Evolutionary conservation across 164 flowering plant genomes (phyloP), one percentile per base, ranked within the genome.

Genomic region (Malania oleifera): DNA sequence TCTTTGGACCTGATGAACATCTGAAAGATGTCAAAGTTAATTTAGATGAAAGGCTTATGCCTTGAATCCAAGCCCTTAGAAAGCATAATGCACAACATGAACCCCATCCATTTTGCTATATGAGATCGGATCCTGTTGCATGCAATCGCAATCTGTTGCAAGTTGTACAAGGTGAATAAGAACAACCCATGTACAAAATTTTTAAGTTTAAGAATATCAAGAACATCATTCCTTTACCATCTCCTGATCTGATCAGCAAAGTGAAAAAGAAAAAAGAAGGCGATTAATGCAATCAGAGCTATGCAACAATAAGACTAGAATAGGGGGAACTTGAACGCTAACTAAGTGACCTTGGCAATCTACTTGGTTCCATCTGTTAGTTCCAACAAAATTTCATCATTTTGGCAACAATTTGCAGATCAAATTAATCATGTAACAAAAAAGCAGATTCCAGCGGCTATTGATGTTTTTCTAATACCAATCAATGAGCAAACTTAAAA

Each of bases 31-130:
- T 27, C 9, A 40, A 40, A 34, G 26, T 22, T 56, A 25, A 1
- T 54, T 18, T 7, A 39, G 2, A 13, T 7, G 9, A 9, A 31
- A 31, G 37, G 15, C 11, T 8, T 13, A 2, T 7, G 11, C 11
- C 5, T 76, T 89, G 59, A 49, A 57, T 39, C 74, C 97, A 27
- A 93, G 91, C 25, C 98, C 98, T 6, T 96, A 87, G 52, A 82
- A 82, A 65, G 97, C 97, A 63, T 84, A 84, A 52, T 87, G 87
- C 17, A 97, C 98, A 17, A 73, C 86, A 73, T 86, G 70, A 86
- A 89, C 13, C 98, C 98, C 89, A 93, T 83, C 96, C 96, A 89
- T 62, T 76, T 84, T 4, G 98, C 98, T 20, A 89, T 70, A 26
- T 82, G 80, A 54, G 98, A 93, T 8, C 89, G 84, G 43, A 87